Percentiles rank a stretch among this genome's conserved stretches.
These are phyloP conservation scores for Akanthomyces dipterigenus DNA, from an alignment of 2,329 filamentous ascomycete genomes.

Conservation along the genomic window DNA sequence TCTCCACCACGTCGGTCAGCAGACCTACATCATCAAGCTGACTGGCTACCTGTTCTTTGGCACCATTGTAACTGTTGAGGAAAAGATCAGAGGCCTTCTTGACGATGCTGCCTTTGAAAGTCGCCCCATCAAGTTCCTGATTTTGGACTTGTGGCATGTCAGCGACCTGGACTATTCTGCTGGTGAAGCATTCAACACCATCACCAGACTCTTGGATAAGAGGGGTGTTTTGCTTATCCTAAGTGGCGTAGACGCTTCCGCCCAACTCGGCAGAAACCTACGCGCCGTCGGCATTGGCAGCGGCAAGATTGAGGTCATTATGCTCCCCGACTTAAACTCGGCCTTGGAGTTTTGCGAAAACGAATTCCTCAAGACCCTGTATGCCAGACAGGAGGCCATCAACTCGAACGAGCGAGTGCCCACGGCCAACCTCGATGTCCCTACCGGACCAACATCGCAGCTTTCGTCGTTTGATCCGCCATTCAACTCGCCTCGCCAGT, in stretches of 20 bases:
- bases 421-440: conserved; percentile 43
- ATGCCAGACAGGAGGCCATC: conserved; percentile 59
- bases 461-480: conserved; percentile 31
- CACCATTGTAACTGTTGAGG: conserved; percentile 92
- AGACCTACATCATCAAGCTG: conserved; percentile 87
- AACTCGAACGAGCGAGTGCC: conserved; percentile 36
- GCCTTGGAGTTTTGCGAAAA: conserved; percentile 94
- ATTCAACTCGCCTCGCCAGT: conserved; percentile 75
- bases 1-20: conserved; percentile 73
- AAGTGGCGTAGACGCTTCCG: conserved; percentile 71
- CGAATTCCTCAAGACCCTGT: conserved; percentile 76
- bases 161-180: conserved; percentile 94
- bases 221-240: conserved; percentile 76
- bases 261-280: conserved; percentile 69
- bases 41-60: conserved; percentile 97
- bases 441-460: conserved; percentile 24
- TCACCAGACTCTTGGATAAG: conserved; percentile 74
- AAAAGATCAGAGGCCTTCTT: conserved; percentile 73
- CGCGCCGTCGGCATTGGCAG: conserved; percentile 77
- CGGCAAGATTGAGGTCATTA: conserved; percentile 64
- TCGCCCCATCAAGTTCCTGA: conserved; percentile 78
- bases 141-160: conserved; percentile 84
- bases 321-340: conserved; percentile 86
- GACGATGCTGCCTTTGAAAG: conserved; percentile 72
- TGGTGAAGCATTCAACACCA: conserved; percentile 87